A percentile compares a stretch with the other conserved stretches of the same genome.
Evolutionary conservation across 495 filamentous ascomycete species (phyloP).

Genomic region (Saxispiralis lemnorum): DNA sequence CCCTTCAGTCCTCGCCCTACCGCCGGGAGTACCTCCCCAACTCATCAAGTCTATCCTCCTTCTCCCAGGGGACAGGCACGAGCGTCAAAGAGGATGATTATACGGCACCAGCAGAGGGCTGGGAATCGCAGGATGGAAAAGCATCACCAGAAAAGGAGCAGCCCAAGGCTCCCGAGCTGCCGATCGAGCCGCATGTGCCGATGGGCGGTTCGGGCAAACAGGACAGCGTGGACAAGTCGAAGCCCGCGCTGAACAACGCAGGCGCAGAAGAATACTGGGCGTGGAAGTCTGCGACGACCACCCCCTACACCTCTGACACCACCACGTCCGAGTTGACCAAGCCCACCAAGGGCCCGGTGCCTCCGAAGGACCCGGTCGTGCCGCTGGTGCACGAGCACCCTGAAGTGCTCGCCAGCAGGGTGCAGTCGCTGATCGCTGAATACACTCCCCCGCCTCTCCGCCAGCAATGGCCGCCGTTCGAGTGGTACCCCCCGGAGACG

Average conservation of each 20-base stretch:
- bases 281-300: neutral
- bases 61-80: neutral
- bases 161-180: neutral
- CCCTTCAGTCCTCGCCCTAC: conserved; percentile 5
- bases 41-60: neutral
- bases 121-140: neutral
- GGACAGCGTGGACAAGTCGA: neutral
- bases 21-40: conserved; percentile 6
- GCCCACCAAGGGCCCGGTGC: neutral
- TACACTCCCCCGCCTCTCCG: conserved; percentile 12
- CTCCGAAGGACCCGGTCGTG: neutral
- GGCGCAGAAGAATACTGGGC: no score
- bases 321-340: neutral
- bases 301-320: neutral
- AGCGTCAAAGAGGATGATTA: conserved; percentile 4
- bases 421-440: conserved; percentile 19
- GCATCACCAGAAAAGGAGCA: neutral
- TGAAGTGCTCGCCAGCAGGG: conserved; percentile 11
- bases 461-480: conserved; percentile 23
- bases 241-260: no score
- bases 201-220: neutral
- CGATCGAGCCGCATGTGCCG: neutral
- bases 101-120: neutral
- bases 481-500: conserved; percentile 14
- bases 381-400: neutral